Evolutionary conservation across 495 filamentous ascomycete genomes (phyloP), one percentile per base, ranked within the genome.

Genomic region (Oidiodendron maius): DNA sequence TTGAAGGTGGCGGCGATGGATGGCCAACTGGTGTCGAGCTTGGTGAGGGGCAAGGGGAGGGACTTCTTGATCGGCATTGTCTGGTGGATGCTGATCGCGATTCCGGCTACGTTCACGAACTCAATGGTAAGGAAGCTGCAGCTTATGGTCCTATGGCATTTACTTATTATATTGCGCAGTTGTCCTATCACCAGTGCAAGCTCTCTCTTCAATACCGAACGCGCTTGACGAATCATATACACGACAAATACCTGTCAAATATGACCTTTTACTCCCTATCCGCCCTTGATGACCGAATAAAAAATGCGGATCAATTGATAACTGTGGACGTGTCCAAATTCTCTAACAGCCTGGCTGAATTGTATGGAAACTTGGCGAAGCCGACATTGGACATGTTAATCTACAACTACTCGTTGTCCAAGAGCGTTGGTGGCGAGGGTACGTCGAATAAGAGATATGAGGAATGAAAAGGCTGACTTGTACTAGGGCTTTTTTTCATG

Each of bases 211-310:
- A 91, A 59, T 98, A 97, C 61, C 83, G 93, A 24, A 95, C 87
- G 30, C 82, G 93, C 8, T 73, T 98, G 36, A 97, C 94, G 18
- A 82, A 89, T 53, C 75, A 95, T 65, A 90, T 98, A 38, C 94
- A 97, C 68, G 81, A 90, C 49, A 84, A 87, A 59, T 98, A 98
- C 63, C 78, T 98, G 13, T 88, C 84, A 9, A 83, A 96, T 38
- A 89, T 98, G 85, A 97, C 93, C 0, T 98, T 96, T 67, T 98
- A 98, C 67, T 87, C 89, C 3, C 86, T 98, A 36, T 94, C 89
- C 1, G 89, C 94, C 2, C 71, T 98, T 30, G 93, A 98, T 55
- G 93, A 98, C 63, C 85, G 93, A 51, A 95, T 98, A 72, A 96
- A 96, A 72, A 98, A 98, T 60, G 89, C 93, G 6, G 93, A 98